Evolutionary conservation across 352 stramenopile species (phyloP).

Genomic region (Pseudoperonospora humuli): DNA sequence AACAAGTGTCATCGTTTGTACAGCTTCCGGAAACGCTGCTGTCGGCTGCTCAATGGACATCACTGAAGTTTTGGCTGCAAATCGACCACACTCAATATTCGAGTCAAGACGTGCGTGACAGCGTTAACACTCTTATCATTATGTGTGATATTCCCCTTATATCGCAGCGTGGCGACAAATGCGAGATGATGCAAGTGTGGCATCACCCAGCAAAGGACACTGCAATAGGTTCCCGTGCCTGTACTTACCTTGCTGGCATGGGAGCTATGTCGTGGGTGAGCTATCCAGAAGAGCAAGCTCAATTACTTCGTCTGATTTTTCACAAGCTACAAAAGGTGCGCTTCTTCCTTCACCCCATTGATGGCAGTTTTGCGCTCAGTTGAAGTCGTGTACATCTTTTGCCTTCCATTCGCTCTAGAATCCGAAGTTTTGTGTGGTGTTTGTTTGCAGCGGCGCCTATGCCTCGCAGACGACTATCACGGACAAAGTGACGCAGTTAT

Average conservation of each 20-base stretch:
- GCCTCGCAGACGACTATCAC: conserved; percentile 29
- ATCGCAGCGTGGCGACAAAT: conserved; percentile 4
- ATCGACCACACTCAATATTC: background rate
- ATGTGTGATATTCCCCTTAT: conserved; percentile 47
- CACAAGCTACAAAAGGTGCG: conserved; percentile 24
- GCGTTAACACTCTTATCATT: conserved; percentile 28
- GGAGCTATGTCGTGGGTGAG: conserved; percentile 26
- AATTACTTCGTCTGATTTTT: conserved; percentile 34
- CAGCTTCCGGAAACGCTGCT: conserved; percentile 27
- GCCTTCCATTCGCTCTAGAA: conserved; percentile 15
- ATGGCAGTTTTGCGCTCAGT: no score
- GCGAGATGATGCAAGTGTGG: conserved; percentile 14
- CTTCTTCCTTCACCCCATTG: no score
- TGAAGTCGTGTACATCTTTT: background rate
- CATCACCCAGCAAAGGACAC: conserved; percentile 1
- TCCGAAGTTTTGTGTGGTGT: conserved; percentile 28
- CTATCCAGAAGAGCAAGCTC: conserved; percentile 32
- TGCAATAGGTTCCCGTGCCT: background rate
- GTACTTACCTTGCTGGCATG: background rate
- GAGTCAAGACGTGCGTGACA: background rate
- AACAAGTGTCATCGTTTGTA: conserved; percentile 14
- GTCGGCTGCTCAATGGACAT: conserved; percentile 24
- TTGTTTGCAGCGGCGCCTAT: conserved; percentile 33
- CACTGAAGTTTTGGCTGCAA: conserved; percentile 23
- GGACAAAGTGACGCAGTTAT: conserved; percentile 15